Percentiles rank a stretch among this genome's conserved stretches.
Evolutionary conservation across 2,329 filamentous ascomycete species (phyloP).

Genomic region (Balansia obtecta): DNA sequence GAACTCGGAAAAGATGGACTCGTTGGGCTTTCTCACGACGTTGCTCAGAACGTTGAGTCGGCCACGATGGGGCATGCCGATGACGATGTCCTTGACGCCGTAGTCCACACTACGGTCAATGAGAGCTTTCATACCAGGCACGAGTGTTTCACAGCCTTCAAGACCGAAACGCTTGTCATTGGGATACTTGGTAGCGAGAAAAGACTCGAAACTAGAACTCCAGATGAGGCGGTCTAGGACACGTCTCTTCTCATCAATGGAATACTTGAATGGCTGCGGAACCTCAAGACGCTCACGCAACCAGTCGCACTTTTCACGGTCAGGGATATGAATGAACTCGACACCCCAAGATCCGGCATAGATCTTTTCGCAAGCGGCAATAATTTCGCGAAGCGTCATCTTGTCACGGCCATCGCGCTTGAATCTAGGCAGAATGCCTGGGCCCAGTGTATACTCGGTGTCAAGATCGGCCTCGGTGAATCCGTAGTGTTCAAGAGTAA

Average conservation of each 20-base stretch:
- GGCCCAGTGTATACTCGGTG: slow-evolving; percentile 80
- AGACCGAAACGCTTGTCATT: slow-evolving; percentile 99
- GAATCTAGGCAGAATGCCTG: slow-evolving; percentile 90
- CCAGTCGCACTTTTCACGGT: slow-evolving; percentile 97
- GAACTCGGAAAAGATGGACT: slow-evolving; percentile 99
- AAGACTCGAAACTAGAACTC: slow-evolving; percentile 94
- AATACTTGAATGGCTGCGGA: slow-evolving; percentile 91
- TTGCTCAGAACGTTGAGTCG: slow-evolving; percentile 97
- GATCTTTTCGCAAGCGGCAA: slow-evolving; percentile 83
- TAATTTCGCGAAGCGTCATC: slow-evolving; percentile 93
- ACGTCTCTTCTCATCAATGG: slow-evolving; percentile 93
- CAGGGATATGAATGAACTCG: slow-evolving; percentile 98
- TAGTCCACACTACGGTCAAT: slow-evolving; percentile 98
- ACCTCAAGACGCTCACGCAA: slow-evolving; percentile 90
- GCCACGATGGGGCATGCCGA: slow-evolving; percentile 98
- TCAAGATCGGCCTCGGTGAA: slow-evolving; percentile 93
- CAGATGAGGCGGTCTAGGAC: slow-evolving; percentile 97
- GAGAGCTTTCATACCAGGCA: slow-evolving; percentile 97
- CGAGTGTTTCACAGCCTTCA: slow-evolving; percentile 91
- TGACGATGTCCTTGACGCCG: slow-evolving; percentile 97
- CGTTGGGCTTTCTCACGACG: slow-evolving; percentile 97
- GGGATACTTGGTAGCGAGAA: slow-evolving; percentile 93
- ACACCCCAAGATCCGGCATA: slow-evolving; percentile 97
- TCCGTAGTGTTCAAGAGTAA: slow-evolving; percentile 85
- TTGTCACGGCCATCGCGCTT: slow-evolving; percentile 79